A percentile compares a stretch with the other conserved stretches of the same genome.
Evolutionary conservation across 371 early-diverging fungal genomes (phyloP).

Genomic region (Haplosporangium sp.): DNA sequence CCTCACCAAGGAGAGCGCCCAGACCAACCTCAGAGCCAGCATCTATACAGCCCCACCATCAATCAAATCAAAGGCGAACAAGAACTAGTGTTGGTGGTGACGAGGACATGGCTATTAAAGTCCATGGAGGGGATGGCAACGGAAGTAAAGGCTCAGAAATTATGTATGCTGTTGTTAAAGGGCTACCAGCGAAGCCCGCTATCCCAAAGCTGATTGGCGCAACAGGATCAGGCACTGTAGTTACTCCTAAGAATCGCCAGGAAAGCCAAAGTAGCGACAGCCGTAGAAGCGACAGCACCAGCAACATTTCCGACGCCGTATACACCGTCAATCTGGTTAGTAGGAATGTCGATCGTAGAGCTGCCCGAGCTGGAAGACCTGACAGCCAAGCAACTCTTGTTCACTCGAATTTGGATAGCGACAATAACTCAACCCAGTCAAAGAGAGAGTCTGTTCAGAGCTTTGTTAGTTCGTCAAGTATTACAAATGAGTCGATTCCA

Average conservation of each 20-base stretch:
- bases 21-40: constrained; percentile 21
- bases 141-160: constrained; percentile 37
- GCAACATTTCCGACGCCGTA: background rate
- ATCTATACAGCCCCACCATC: background rate
- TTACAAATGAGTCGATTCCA: constrained; percentile 13
- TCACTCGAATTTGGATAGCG: constrained; percentile 8
- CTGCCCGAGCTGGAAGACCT: background rate
- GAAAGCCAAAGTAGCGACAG: background rate
- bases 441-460: constrained; percentile 34
- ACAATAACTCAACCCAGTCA: background rate
- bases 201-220: constrained; percentile 50
- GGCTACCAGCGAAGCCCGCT: constrained; percentile 27
- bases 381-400: constrained; percentile 10
- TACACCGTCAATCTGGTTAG: background rate
- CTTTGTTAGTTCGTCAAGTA: constrained; percentile 8
- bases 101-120: background rate
- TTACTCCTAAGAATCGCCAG: constrained; percentile 4
- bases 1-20: background rate
- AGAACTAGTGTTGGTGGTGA: constrained; percentile 4
- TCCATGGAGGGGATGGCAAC: background rate
- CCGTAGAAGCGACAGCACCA: background rate
- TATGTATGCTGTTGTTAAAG: constrained; percentile 55
- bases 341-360: background rate
- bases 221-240: constrained; percentile 47
- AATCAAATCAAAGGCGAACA: constrained; percentile 7